Evolutionary conservation across 2,329 filamentous ascomycete genomes (phyloP).

Genomic region (Thielaviopsis euricoi): DNA sequence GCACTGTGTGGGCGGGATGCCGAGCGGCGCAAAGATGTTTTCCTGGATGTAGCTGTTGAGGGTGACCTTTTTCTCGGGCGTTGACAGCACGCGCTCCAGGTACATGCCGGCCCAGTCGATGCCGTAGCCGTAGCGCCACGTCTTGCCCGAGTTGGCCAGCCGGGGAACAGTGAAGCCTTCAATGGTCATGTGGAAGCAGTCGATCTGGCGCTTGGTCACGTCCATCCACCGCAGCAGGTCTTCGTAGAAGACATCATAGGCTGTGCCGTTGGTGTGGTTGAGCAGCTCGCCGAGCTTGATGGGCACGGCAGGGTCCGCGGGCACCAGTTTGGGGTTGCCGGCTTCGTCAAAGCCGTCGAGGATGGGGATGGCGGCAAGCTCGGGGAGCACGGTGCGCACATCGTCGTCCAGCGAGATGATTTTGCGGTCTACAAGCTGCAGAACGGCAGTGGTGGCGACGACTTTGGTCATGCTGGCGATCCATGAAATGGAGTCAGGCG

Average conservation of each 20-base stretch:
- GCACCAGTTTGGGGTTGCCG: slow-evolving; percentile 2
- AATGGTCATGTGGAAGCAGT: slow-evolving; percentile 19
- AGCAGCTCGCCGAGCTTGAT: slow-evolving; percentile 29
- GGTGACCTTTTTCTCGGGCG: slow-evolving; percentile 16
- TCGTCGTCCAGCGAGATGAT: slow-evolving; percentile 22
- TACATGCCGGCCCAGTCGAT: slow-evolving; percentile 31
- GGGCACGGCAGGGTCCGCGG: slow-evolving; percentile 14
- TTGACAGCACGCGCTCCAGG: slow-evolving; percentile 20
- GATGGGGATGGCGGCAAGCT: slow-evolving; percentile 18
- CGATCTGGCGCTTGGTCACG: slow-evolving; percentile 19
- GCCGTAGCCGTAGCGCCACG: slow-evolving; percentile 31
- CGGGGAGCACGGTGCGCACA: slow-evolving; percentile 19
- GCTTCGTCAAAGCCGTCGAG: slow-evolving; percentile 2
- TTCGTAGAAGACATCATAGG: slow-evolving; percentile 26
- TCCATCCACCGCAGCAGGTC: slow-evolving; percentile 24
- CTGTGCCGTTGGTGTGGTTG: slow-evolving; percentile 31
- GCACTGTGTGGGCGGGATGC: slow-evolving; percentile 16
- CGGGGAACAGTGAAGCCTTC: slow-evolving; percentile 27
- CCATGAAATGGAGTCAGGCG: slow-evolving; percentile 20
- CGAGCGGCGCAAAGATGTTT: slow-evolving; percentile 22
- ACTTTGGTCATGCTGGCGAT: slow-evolving; percentile 29
- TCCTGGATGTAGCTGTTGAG: slow-evolving; percentile 23
- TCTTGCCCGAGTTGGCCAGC: slow-evolving; percentile 27
- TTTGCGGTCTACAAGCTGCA: slow-evolving; percentile 25
- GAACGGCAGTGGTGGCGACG: slow-evolving; percentile 21